Evolutionary conservation across 2,329 filamentous ascomycete genomes (phyloP).

Genomic region (Calonectria naviculata): DNA sequence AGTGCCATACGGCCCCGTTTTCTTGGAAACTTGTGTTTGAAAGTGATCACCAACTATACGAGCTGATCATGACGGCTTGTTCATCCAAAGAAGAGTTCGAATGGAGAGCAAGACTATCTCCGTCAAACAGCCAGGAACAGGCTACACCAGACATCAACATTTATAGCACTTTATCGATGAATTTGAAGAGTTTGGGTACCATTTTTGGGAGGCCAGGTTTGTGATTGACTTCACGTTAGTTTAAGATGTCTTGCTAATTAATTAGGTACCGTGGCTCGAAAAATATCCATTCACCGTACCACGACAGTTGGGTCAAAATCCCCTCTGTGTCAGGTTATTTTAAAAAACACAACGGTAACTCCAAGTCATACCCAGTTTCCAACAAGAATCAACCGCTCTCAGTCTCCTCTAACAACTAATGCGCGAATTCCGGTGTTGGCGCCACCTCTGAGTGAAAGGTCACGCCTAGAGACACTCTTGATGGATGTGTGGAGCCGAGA

Average conservation of each 20-base stretch:
- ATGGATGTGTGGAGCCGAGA: conserved; percentile 88
- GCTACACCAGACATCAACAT: conserved; percentile 59
- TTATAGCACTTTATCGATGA: conserved; percentile 73
- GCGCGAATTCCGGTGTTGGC: conserved; percentile 76
- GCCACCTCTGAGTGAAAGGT: conserved; percentile 79
- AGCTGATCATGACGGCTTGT: conserved; percentile 89
- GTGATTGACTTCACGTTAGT: conserved; percentile 8
- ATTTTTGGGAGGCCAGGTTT: conserved; percentile 79
- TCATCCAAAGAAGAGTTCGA: conserved; percentile 81
- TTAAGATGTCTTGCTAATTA: conserved; percentile 13
- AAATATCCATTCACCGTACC: conserved; percentile 82
- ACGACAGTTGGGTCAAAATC: conserved; percentile 78
- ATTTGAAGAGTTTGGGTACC: conserved; percentile 79
- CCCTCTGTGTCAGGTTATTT: conserved; percentile 79
- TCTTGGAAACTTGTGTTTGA: conserved; percentile 95
- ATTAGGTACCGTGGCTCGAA: conserved; percentile 70
- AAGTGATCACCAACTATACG: conserved; percentile 79
- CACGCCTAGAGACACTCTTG: conserved; percentile 79
- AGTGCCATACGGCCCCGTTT: conserved; percentile 86
- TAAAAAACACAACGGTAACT: conserved; percentile 82
- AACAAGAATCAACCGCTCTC: conserved; percentile 77
- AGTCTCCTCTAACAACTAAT: conserved; percentile 79
- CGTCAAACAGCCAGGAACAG: conserved; percentile 60
- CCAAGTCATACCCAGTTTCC: conserved; percentile 53
- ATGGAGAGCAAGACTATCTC: conserved; percentile 79